phyloP scores from a whole-genome alignment of 306 rosid genomes.

The Gynostemma pentaphyllum region DNA sequence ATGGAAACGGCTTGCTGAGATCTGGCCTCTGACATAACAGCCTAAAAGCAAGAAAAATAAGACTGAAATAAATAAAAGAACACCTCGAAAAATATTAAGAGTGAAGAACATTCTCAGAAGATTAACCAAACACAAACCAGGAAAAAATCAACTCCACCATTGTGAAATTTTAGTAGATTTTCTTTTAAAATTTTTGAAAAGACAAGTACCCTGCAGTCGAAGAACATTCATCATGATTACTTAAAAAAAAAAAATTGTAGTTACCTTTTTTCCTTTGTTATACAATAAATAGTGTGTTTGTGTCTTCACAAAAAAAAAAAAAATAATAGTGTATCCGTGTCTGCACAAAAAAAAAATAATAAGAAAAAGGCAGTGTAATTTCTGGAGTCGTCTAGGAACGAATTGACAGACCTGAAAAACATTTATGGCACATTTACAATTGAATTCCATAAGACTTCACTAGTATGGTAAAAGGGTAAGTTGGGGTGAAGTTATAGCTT shows the following conservation, averaged over 20 bases:
- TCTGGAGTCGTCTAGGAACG: too few species aligned
- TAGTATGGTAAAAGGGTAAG: background rate
- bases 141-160: background rate
- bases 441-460: background rate
- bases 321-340: too few species aligned
- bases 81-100: background rate
- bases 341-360: too few species aligned
- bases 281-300: background rate
- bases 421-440: background rate
- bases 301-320: too few species aligned
- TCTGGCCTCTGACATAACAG: conserved; percentile 97
- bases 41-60: conserved; percentile 38
- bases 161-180: background rate
- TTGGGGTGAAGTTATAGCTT: background rate
- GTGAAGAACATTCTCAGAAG: background rate
- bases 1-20: conserved; percentile 99
- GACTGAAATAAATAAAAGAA: background rate
- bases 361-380: too few species aligned
- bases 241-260: too few species aligned
- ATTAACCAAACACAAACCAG: background rate
- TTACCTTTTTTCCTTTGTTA: background rate
- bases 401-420: background rate
- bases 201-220: background rate
- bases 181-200: background rate
- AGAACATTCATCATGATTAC: too few species aligned